A percentile compares a stretch with the other conserved stretches of the same genome.
Conservation (phyloP, 768 basidiomycete species). For the Phlebiopsis flavidoalba region DNA sequence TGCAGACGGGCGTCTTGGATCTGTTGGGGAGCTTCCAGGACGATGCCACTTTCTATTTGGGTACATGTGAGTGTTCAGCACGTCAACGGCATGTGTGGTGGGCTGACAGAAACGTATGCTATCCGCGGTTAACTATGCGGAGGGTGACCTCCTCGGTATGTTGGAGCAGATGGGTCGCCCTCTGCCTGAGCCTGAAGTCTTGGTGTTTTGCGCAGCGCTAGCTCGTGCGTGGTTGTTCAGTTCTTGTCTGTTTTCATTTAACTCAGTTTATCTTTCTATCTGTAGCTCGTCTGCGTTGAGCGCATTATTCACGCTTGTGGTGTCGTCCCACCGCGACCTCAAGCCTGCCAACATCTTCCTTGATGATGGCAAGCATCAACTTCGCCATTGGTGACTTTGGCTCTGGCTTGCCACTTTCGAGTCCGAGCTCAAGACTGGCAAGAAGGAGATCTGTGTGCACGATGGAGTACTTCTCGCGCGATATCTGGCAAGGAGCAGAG, state of each 20-base stretch:
- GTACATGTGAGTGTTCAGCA: not conserved
- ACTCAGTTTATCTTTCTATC: not conserved
- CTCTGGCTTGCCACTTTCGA: not conserved
- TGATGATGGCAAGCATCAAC: slow-evolving; percentile 1
- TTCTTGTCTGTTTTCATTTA: not conserved
- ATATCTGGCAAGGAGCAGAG: not conserved
- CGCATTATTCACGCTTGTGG: slow-evolving; percentile 5
- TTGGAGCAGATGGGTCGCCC: not conserved
- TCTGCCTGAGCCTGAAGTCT: not conserved
- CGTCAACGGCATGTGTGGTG: not conserved
- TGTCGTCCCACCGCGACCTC: slow-evolving; percentile 13
- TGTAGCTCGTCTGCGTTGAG: slow-evolving; percentile 3
- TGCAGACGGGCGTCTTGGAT: not conserved
- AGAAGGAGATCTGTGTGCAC: not conserved
- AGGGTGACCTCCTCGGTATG: not conserved
- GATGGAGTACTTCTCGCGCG: slow-evolving; percentile 5
- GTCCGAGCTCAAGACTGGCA: not conserved
- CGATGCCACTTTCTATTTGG: not conserved
- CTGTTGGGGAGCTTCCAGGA: slow-evolving; percentile 9
- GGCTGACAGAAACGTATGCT: not conserved
- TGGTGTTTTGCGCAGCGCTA: not conserved
- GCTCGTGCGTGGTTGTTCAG: not conserved
- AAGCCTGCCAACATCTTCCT: slow-evolving; percentile 14
- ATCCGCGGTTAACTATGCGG: slow-evolving; percentile 1
- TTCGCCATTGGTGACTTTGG: slow-evolving; percentile 11